Evolutionary conservation across 805 yeast species (phyloP).

Genomic region (Ogataea dorogensis): DNA sequence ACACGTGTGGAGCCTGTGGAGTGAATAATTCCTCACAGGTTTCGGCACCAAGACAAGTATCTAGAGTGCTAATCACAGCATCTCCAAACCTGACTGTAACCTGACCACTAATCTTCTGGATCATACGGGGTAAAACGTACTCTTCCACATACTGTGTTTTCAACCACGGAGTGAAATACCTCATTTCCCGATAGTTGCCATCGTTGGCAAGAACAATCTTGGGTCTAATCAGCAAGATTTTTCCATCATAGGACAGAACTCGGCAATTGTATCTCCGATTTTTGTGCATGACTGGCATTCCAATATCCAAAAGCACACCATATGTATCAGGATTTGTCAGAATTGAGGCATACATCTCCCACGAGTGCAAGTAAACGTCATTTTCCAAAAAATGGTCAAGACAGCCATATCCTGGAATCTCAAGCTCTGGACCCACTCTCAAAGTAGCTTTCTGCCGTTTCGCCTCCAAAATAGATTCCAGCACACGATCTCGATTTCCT

Average conservation of each 20-base stretch:
- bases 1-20: constrained; percentile 92
- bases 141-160: constrained; percentile 73
- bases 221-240: constrained; percentile 84
- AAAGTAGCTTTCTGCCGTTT: constrained; percentile 72
- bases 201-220: constrained; percentile 93
- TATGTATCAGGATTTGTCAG: constrained; percentile 62
- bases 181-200: constrained; percentile 97
- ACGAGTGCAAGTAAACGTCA: constrained; percentile 83
- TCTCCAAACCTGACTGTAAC: constrained; percentile 79
- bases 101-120: constrained; percentile 68
- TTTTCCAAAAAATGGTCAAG: constrained; percentile 90
- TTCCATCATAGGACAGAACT: constrained; percentile 72
- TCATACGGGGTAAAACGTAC: constrained; percentile 66
- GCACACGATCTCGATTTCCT: constrained; percentile 90
- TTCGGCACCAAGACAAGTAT: constrained; percentile 93
- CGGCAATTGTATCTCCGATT: constrained; percentile 91
- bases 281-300: constrained; percentile 90
- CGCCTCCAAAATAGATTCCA: constrained; percentile 76
- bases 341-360: constrained; percentile 91
- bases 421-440: constrained; percentile 96
- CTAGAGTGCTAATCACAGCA: constrained; percentile 78
- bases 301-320: constrained; percentile 84
- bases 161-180: constrained; percentile 94
- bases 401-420: constrained; percentile 92
- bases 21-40: constrained; percentile 98